Conservation (phyloP, 1,284 basidiomycete genomes). For the Ganoderma sinense region DNA sequence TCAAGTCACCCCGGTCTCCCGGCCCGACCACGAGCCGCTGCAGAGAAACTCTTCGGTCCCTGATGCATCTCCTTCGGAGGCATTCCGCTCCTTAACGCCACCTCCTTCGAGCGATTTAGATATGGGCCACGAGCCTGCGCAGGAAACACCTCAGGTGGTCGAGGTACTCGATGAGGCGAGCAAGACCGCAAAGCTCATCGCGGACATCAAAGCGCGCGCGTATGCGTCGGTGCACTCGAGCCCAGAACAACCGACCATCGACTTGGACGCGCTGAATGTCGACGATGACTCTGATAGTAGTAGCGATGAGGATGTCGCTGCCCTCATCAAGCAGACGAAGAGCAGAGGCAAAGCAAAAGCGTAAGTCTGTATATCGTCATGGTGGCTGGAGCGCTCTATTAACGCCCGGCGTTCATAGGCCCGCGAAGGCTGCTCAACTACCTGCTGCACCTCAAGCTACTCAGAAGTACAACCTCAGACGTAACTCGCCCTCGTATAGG, state of each 20-base stretch:
- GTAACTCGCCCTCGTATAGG: slow-evolving; percentile 18
- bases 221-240: slow-evolving; percentile 48
- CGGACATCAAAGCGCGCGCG: slow-evolving; percentile 61
- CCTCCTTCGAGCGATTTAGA: slow-evolving; percentile 44
- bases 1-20: slow-evolving; percentile 18
- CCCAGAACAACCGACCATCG: slow-evolving; percentile 40
- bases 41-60: slow-evolving; percentile 3
- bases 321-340: slow-evolving; percentile 15
- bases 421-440: slow-evolving; percentile 1
- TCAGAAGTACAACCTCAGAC: slow-evolving; percentile 36
- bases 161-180: slow-evolving; percentile 47
- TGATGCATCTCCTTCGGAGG: slow-evolving; percentile 14
- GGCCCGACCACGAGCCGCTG: not conserved
- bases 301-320: slow-evolving; percentile 52
- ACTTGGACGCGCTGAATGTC: slow-evolving; percentile 20
- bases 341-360: slow-evolving; percentile 22
- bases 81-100: slow-evolving; percentile 44
- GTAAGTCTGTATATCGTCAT: slow-evolving; percentile 12
- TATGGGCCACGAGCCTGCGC: slow-evolving; percentile 32
- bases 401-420: not conserved
- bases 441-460: slow-evolving; percentile 3
- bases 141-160: slow-evolving; percentile 43
- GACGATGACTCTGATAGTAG: slow-evolving; percentile 51
- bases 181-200: slow-evolving; percentile 67
- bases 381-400: slow-evolving; percentile 7